Evolutionary conservation across 2,329 filamentous ascomycete genomes (phyloP), one percentile per base, ranked within the genome.

Genomic region (Colletotrichum destructivum): DNA sequence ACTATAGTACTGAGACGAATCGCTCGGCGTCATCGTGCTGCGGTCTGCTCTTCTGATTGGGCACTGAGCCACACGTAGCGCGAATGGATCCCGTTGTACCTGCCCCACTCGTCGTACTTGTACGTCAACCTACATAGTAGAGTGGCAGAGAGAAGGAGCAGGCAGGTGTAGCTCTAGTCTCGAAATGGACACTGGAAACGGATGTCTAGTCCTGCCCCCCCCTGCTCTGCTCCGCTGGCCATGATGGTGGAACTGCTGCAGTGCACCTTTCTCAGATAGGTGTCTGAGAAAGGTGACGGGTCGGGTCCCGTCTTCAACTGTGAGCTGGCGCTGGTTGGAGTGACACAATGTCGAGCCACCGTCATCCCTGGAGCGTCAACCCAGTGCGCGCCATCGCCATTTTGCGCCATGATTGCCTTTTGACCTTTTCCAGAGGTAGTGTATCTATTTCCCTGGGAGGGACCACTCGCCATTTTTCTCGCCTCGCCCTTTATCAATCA

Each of bases 21-120:
- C 35, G 31, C 35, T 42, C 15, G 46, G 47, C 69, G 69, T 69
- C 65, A 72, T 72, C 65, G 69, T 69, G 69, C 59, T n/a, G 35
- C 15, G 12, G n/a, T 42, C 11, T 18, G 15, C 15, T 18, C 40
- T 8, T 18, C 59, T 69, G 46, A 72, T 72, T 69, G 69, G 69
- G n/a, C 54, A 23, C 26, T 7, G 15, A 15, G 4, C 18, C 16
- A 26, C 44, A 60, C 46, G 23, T 7, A 26, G 40, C 52, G 26
- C 46, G n/a, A 54, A 38, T 38, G 16, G 35, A 47, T 23, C 31
- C 49, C 31, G 31, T n/a, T 23, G 35, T 18, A 12, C 35, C 31
- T 40, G n/a, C 9, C 12, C 47, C 47, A 49, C 47, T n/a, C 47
- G 18, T 23, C 4, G 13, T 18, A 3, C 15, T 18, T 18, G 15